Base-by-base conservation (phyloP, 208 protist genomes). In the Strigomonas culicis region DNA sequence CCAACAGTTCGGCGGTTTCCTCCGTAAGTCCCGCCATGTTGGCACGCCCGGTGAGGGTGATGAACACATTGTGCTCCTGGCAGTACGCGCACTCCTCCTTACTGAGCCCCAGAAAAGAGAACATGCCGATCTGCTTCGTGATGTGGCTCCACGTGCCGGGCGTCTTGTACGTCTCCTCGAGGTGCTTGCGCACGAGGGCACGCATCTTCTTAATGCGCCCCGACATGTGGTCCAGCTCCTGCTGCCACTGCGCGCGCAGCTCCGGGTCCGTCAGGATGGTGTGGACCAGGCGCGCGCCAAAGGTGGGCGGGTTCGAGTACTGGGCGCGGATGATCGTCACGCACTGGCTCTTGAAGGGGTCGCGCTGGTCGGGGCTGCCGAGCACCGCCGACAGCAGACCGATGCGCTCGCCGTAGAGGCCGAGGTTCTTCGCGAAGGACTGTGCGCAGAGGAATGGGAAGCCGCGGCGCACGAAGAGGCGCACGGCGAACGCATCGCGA, bases 371-470 rank as follows among this genome's bases (percentile, higher is more conserved):
- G 24, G 79, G 75, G 39, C 93, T 66, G n/a, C 78, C 68, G 21
- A 68, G 44, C 32, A 82, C 68, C 8, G 99, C 75, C 31, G 77
- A 90, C 15, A 99, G 74, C 1, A 74, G 71, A 24, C 98, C 98
- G 11, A 97, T 77, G 44, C 98, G 84, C 68, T 99, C 97, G 57
- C 78, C 91, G 74, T 99, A 99, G 0, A 99, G 75, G 46, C 98
- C 98, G 74, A 99, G 96, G 79, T 99, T 99, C 84, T 99, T 99
- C 25, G 97, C 87, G 77, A 97, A 99, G 8, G 96, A 98, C 85
- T 99, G 97, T 27, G 84, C 75, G 11, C 96, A 67, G 0, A 96
- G 7, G 19, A 98, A 64, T 31, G 97, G 70, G 31, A 98, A 63
- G 19, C 97, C 97, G 22, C 75, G 43, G 0, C 59, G 55, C 10